Evolutionary conservation across 2,329 filamentous ascomycete species (phyloP).

Genomic region (Coniella lustricola): DNA sequence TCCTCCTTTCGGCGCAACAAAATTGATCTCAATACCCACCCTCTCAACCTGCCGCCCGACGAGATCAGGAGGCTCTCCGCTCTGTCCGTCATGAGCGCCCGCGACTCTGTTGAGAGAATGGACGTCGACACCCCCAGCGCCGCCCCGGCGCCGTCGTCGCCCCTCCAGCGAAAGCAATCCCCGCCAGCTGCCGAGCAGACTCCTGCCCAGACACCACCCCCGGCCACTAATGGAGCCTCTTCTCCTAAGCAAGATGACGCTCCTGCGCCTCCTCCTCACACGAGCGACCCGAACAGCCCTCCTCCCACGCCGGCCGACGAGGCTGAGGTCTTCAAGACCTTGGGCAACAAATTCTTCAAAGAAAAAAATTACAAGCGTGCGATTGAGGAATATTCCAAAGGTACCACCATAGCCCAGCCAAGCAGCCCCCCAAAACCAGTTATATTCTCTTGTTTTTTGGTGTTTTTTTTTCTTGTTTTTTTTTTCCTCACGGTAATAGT

Average conservation of each 20-base stretch:
- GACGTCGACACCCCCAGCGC: constrained; percentile 59
- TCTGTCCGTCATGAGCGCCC: constrained; percentile 55
- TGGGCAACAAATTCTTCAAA: constrained; percentile 96
- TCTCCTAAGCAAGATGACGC: constrained; percentile 39
- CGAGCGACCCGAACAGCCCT: constrained; percentile 55
- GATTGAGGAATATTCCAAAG: constrained; percentile 91
- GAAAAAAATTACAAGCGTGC: constrained; percentile 82
- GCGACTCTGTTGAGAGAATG: constrained; percentile 52
- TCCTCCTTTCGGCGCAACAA: constrained; percentile 43
- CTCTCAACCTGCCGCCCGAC: constrained; percentile 84
- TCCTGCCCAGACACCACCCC: constrained; percentile 34
- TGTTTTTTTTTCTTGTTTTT: constrained; percentile 14
- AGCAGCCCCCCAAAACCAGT: neutral
- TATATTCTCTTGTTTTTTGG: constrained; percentile 14
- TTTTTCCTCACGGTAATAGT: neutral
- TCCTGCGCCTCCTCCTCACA: constrained; percentile 67
- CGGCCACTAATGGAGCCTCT: constrained; percentile 42
- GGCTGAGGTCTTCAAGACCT: constrained; percentile 84
- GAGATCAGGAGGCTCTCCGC: constrained; percentile 71
- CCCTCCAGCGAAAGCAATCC: constrained; percentile 39
- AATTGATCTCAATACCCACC: constrained; percentile 67
- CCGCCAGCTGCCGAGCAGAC: constrained; percentile 24
- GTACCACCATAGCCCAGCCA: constrained; percentile 41
- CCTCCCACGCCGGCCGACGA: constrained; percentile 56
- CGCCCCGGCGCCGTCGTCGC: constrained; percentile 44